Conservation (phyloP, 2,329 filamentous ascomycete genomes). For the Claviceps pazoutovae region DNA sequence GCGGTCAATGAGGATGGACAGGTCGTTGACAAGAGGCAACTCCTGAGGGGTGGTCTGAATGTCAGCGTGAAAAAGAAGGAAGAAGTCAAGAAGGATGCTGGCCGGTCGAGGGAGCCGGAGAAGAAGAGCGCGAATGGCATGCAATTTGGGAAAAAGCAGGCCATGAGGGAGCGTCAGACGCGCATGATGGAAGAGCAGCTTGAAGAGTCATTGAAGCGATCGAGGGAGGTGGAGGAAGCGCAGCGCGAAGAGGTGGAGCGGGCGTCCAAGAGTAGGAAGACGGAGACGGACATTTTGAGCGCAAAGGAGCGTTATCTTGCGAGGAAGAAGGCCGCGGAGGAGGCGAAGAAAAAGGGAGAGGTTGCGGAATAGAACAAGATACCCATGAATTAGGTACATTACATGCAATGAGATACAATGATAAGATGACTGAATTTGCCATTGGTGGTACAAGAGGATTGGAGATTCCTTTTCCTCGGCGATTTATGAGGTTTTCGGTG, state of each 20-base stretch:
- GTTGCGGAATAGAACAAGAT: constrained; percentile 11
- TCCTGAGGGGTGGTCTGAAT: constrained; percentile 64
- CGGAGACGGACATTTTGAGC: constrained; percentile 58
- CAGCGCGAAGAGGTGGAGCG: constrained; percentile 50
- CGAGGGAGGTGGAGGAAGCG: constrained; percentile 53
- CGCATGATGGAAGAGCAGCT: constrained; percentile 69
- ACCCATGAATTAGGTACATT: neutral
- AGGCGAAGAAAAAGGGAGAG: constrained; percentile 42
- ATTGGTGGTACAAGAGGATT: neutral
- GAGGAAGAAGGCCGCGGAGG: constrained; percentile 60
- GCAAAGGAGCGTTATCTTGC: constrained; percentile 70
- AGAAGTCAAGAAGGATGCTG: constrained; percentile 12
- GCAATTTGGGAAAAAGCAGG: constrained; percentile 40
- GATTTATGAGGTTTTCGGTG: neutral
- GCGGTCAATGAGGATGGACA: constrained; percentile 71
- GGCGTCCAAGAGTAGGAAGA: constrained; percentile 64
- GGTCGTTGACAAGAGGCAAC: constrained; percentile 71
- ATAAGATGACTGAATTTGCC: neutral
- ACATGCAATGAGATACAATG: no score
- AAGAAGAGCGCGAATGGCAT: constrained; percentile 26
- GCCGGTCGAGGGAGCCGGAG: constrained; percentile 15
- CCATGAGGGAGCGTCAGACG: constrained; percentile 61
- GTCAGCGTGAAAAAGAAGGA: constrained; percentile 50
- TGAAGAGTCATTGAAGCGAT: constrained; percentile 57
- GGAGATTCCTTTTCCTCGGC: neutral